phyloP scores from a whole-genome alignment of 2,329 filamentous ascomycete species.

The Lithohypha guttulata region DNA sequence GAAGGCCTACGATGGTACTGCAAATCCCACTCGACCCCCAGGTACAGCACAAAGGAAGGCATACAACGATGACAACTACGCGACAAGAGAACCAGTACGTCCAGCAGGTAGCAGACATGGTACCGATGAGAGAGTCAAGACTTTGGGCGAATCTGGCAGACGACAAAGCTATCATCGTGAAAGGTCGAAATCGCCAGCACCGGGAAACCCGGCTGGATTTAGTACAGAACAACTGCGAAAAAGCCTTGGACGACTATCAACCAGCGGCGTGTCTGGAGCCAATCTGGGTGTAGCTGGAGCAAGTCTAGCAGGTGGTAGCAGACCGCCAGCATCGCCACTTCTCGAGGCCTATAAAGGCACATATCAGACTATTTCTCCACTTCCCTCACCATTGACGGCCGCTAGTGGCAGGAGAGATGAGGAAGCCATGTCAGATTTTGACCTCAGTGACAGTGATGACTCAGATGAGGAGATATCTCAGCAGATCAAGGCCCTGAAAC shows the following conservation, averaged over 20 bases:
- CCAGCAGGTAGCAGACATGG: slow-evolving; percentile 16
- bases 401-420: slow-evolving; percentile 46
- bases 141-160: slow-evolving; percentile 26
- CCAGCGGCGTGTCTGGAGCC: slow-evolving; percentile 22
- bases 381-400: slow-evolving; percentile 69
- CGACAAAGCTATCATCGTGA: slow-evolving; percentile 15
- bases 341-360: slow-evolving; percentile 88
- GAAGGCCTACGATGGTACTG: slow-evolving; percentile 11
- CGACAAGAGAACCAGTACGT: slow-evolving; percentile 9
- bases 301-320: slow-evolving; percentile 25
- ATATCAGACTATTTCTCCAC: slow-evolving; percentile 87
- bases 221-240: slow-evolving; percentile 16
- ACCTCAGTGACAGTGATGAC: slow-evolving; percentile 24
- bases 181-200: slow-evolving; percentile 19
- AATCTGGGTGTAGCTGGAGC: slow-evolving; percentile 29
- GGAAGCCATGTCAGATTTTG: slow-evolving; percentile 40
- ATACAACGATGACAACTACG: slow-evolving; percentile 12
- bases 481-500: slow-evolving; percentile 23
- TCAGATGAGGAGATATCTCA: slow-evolving; percentile 35
- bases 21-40: slow-evolving; percentile 9
- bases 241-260: slow-evolving; percentile 22
- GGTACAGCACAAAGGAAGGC: slow-evolving; percentile 8
- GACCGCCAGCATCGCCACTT: slow-evolving; percentile 68
- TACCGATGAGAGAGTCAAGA: slow-evolving; percentile 11
- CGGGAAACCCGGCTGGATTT: slow-evolving; percentile 12